Conservation (phyloP, 192 early-diverging fungal genomes). For the Coemansia sp. region DNA sequence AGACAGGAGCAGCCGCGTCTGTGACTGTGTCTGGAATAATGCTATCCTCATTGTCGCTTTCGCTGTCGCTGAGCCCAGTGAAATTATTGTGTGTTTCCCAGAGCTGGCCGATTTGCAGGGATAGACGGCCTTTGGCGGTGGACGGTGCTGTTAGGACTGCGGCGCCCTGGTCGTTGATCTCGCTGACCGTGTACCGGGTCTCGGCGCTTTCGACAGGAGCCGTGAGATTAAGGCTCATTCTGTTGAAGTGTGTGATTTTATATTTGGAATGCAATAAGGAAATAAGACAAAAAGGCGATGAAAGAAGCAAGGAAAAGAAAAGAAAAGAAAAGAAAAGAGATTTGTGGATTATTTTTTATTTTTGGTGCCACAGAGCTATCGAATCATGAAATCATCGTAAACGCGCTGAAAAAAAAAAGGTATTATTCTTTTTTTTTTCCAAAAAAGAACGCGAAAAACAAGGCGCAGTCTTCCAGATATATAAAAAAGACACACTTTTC, state of each 20-base stretch:
- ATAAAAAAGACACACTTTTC: too few relatives aligned
- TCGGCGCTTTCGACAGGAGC: constrained; percentile 36
- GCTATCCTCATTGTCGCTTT: neutral
- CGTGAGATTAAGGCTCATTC: constrained; percentile 2
- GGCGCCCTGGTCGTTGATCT: constrained; percentile 22
- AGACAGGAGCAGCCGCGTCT: neutral
- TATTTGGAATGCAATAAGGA: neutral
- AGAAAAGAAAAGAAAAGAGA: too few relatives aligned
- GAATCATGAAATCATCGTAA: too few relatives aligned
- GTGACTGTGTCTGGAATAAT: neutral
- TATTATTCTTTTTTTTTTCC: neutral
- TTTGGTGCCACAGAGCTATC: too few relatives aligned
- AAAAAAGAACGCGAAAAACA: neutral
- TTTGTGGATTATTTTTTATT: too few relatives aligned
- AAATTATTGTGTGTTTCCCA: constrained; percentile 46
- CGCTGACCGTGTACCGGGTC: constrained; percentile 19
- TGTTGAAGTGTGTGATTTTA: too few relatives aligned
- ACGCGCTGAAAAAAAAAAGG: neutral
- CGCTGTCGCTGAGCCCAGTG: constrained; percentile 16
- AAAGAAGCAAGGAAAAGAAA: neutral
- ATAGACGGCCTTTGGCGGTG: constrained; percentile 30
- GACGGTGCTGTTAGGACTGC: constrained; percentile 22
- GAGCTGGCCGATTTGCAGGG: constrained; percentile 45
- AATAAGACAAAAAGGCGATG: neutral
- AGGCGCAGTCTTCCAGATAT: neutral